A percentile compares a stretch with the other conserved stretches of the same genome.
phyloP scores from a whole-genome alignment of 2,329 filamentous ascomycete genomes.

The Cladosporium oxysporum region DNA sequence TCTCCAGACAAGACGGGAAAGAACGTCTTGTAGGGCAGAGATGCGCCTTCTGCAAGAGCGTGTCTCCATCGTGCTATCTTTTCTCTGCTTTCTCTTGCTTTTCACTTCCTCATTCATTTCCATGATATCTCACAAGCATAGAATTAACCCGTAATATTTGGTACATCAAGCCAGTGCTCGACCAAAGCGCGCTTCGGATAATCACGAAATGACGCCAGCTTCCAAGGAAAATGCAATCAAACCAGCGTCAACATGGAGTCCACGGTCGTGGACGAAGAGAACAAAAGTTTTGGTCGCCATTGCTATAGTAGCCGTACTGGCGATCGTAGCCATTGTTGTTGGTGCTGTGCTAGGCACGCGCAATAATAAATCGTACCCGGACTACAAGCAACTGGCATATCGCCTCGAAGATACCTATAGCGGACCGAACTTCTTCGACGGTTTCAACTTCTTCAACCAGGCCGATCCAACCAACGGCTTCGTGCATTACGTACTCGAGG shows the following conservation, averaged over 20 bases:
- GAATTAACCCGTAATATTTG: not conserved
- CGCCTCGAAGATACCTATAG: constrained; percentile 38
- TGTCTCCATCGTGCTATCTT: not conserved
- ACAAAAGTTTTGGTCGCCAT: constrained; percentile 24
- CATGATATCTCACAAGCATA: not conserved
- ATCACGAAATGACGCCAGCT: constrained; percentile 4
- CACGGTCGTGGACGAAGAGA: constrained; percentile 29
- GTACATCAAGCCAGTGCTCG: not conserved
- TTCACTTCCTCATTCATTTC: not conserved
- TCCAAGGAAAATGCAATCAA: not conserved
- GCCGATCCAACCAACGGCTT: constrained; percentile 53
- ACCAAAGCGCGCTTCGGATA: not conserved
- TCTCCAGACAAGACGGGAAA: not conserved
- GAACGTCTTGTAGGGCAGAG: constrained; percentile 2
- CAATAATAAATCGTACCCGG: constrained; percentile 27
- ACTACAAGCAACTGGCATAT: constrained; percentile 33
- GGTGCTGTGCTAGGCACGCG: constrained; percentile 32
- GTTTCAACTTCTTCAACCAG: constrained; percentile 52
- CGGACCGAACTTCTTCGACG: constrained; percentile 50
- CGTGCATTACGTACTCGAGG: constrained; percentile 47
- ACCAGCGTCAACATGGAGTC: constrained; percentile 29
- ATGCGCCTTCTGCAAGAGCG: not conserved
- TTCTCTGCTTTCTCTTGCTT: not conserved
- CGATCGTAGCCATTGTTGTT: constrained; percentile 30
- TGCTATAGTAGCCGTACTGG: constrained; percentile 20